These are phyloP conservation scores for Sphaerulina vaccinii DNA, from an alignment of 2,329 filamentous ascomycete species.

Conservation along the genomic window DNA sequence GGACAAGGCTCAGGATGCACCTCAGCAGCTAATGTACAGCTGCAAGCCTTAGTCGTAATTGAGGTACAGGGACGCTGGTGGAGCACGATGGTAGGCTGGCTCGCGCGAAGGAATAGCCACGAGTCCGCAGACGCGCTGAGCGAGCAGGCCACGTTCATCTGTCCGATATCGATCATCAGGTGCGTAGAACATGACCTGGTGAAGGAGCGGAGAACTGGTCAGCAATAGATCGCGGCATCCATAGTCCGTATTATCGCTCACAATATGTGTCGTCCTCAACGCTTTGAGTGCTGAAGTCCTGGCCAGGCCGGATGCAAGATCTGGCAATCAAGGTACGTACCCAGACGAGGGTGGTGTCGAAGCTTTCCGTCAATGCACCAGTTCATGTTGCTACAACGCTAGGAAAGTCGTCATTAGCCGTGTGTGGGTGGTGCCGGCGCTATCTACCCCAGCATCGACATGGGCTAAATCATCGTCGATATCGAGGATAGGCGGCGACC, in stretches of 20 bases:
- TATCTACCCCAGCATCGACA: constrained; percentile 22
- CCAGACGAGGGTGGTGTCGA: constrained; percentile 24
- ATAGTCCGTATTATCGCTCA: constrained; percentile 11
- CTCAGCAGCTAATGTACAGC: constrained; percentile 13
- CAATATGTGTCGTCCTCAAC: constrained; percentile 16
- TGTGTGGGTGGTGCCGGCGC: constrained; percentile 19
- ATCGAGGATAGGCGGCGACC: constrained; percentile 19
- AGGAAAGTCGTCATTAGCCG: constrained; percentile 31
- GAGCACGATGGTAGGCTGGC: not conserved
- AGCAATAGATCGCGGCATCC: not conserved
- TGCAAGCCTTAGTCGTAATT: constrained; percentile 4
- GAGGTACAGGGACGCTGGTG: not conserved
- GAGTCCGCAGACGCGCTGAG: not conserved
- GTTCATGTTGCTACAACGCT: constrained; percentile 18
- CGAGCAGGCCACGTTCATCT: not conserved
- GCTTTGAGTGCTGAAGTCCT: constrained; percentile 5
- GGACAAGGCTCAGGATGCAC: constrained; percentile 9
- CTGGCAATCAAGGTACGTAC: constrained; percentile 17
- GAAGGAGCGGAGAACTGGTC: not conserved
- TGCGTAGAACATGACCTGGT: constrained; percentile 4
- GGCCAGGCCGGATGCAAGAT: constrained; percentile 16
- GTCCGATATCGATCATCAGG: not conserved
- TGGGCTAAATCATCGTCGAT: constrained; percentile 24
- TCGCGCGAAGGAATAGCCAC: constrained; percentile 2
- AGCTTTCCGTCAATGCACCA: constrained; percentile 23